phyloP scores from a whole-genome alignment of 2,329 filamentous ascomycete species.

The Fusarium fracticaudum region DNA sequence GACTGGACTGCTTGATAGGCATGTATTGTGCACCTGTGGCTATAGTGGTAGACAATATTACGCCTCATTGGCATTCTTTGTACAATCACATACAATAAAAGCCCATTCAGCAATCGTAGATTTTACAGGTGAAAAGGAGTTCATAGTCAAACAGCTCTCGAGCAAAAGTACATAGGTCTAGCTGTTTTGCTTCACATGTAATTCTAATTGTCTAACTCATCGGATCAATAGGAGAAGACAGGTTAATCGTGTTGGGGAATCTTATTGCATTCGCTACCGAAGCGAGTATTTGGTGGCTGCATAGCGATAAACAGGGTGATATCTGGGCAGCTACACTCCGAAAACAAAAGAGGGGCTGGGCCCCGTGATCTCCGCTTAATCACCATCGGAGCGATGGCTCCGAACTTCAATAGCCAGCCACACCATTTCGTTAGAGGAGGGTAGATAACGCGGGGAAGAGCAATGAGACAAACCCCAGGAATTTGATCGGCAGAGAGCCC shows the following conservation, averaged over 20 bases:
- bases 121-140: fast-evolving
- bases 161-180: no score
- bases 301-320: not conserved
- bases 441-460: not conserved
- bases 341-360: not conserved
- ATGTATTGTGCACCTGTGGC: not conserved
- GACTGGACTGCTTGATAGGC: not conserved
- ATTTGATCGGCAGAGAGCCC: not conserved
- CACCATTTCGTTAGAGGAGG: not conserved
- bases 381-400: not conserved
- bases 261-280: not conserved
- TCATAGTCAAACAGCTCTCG: fast-evolving
- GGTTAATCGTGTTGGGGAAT: fast-evolving
- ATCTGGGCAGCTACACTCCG: not conserved
- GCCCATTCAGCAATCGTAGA: no score
- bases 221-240: fast-evolving
- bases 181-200: not conserved
- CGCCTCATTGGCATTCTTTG: fast-evolving
- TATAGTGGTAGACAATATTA: not conserved
- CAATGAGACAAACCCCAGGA: fast-evolving
- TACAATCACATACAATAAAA: not conserved
- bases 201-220: fast-evolving
- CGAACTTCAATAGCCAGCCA: not conserved
- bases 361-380: not conserved
- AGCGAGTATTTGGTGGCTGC: not conserved